Evolutionary conservation across 768 basidiomycete species (phyloP).

Genomic region (Lactarius pseudohatsudake): DNA sequence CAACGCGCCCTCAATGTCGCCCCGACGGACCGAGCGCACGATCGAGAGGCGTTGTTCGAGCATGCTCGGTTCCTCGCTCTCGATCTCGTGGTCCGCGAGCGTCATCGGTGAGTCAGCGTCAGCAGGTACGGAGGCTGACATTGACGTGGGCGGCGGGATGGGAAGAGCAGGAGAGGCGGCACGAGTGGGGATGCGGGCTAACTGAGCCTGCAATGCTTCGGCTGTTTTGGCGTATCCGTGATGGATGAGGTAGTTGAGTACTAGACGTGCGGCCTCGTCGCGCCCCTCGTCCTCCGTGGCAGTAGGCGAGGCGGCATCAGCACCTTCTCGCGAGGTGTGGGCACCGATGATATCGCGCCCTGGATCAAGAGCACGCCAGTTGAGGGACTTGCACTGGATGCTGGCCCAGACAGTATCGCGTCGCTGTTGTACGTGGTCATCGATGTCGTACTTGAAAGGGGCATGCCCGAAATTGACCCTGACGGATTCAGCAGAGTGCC

Average conservation of each 20-base stretch:
- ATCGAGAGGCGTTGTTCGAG: constrained; percentile 70
- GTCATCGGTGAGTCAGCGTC: constrained; percentile 23
- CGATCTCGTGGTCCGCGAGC: constrained; percentile 35
- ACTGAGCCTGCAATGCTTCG: constrained; percentile 60
- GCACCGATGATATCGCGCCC: constrained; percentile 7
- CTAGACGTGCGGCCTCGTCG: constrained; percentile 59
- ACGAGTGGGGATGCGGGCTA: constrained; percentile 16
- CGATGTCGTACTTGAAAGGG: constrained; percentile 88
- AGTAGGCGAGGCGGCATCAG: constrained; percentile 43
- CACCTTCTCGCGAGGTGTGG: constrained; percentile 30
- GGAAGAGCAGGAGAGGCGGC: constrained; percentile 27
- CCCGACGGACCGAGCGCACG: constrained; percentile 63
- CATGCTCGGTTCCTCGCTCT: constrained; percentile 39
- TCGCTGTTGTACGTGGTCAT: constrained; percentile 74
- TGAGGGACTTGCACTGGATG: constrained; percentile 59
- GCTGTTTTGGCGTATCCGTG: constrained; percentile 80
- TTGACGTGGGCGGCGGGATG: constrained; percentile 25
- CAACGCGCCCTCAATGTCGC: constrained; percentile 71
- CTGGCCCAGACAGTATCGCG: constrained; percentile 64
- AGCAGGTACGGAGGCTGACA: constrained; percentile 24
- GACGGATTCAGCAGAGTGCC: constrained; percentile 73
- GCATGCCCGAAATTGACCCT: constrained; percentile 87
- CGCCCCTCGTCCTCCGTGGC: constrained; percentile 43
- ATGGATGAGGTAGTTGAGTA: constrained; percentile 78
- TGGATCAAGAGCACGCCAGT: constrained; percentile 41